These are phyloP conservation scores for Penicillium turbatum DNA, from an alignment of 495 filamentous ascomycete species.

Conservation along the genomic window DNA sequence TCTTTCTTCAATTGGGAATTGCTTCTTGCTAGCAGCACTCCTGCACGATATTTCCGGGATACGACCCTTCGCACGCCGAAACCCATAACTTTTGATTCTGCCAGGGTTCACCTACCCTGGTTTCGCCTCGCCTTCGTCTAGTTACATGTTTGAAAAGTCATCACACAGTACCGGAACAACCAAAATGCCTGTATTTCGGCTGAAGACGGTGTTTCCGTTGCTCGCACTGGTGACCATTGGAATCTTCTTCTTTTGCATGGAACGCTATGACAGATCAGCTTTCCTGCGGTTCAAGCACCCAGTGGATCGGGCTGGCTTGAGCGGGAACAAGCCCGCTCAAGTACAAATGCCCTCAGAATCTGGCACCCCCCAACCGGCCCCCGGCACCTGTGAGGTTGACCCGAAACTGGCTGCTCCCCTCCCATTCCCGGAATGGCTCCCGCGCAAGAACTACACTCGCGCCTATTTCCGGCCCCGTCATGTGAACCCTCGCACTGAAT, in stretches of 20 bases:
- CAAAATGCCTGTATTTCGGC: slow-evolving; percentile 45
- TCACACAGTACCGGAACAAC: slow-evolving; percentile 20
- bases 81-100: slow-evolving; percentile 8
- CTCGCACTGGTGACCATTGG: slow-evolving; percentile 42
- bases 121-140: slow-evolving; percentile 8
- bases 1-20: neutral
- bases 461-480: slow-evolving; percentile 44
- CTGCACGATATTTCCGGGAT: slow-evolving; percentile 14
- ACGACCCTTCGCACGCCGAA: slow-evolving; percentile 16
- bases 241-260: slow-evolving; percentile 45
- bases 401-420: slow-evolving; percentile 36
- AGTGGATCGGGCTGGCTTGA: slow-evolving; percentile 25
- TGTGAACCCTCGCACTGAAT: slow-evolving; percentile 37
- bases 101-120: neutral
- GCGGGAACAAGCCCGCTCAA: slow-evolving; percentile 12
- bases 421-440: slow-evolving; percentile 44
- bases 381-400: slow-evolving; percentile 35
- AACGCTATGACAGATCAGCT: slow-evolving; percentile 43
- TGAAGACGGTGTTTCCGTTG: slow-evolving; percentile 44
- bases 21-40: slow-evolving; percentile 4
- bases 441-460: slow-evolving; percentile 48
- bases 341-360: slow-evolving; percentile 21
- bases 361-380: slow-evolving; percentile 10
- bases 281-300: slow-evolving; percentile 42
- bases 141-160: slow-evolving; percentile 40